These are phyloP conservation scores for Letharia columbiana DNA, from an alignment of 495 filamentous ascomycete genomes.

Conservation along the genomic window DNA sequence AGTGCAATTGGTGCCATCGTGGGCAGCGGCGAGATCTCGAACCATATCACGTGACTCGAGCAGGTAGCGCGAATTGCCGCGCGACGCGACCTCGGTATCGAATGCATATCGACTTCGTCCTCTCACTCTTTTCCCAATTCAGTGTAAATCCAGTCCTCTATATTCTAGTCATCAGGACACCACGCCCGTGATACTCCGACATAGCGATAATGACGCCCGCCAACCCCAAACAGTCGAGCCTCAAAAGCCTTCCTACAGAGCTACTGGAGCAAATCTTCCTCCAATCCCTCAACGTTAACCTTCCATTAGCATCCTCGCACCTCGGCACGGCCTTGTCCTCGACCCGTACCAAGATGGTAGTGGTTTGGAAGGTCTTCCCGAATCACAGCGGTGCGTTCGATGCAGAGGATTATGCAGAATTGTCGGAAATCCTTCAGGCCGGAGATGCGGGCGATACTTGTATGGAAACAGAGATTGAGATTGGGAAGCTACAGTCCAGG, in stretches of 20 bases:
- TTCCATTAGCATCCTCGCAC: neutral
- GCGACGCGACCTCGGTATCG: neutral
- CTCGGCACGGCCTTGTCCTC: neutral
- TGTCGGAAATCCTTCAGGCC: neutral
- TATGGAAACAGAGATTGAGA: neutral
- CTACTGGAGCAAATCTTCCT: neutral
- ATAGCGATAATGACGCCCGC: neutral
- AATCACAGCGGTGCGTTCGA: neutral
- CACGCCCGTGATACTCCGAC: neutral
- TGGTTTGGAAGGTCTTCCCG: neutral
- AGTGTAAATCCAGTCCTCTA: neutral
- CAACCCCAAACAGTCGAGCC: neutral
- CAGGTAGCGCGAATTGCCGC: neutral
- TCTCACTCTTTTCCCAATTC: neutral
- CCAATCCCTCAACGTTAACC: neutral
- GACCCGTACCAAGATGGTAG: neutral
- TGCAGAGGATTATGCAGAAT: neutral
- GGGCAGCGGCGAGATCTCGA: neutral
- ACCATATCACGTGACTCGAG: neutral
- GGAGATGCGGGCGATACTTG: neutral
- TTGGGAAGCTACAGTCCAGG: neutral
- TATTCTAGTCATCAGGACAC: neutral
- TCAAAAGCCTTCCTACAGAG: neutral
- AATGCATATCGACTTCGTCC: neutral
- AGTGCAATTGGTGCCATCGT: neutral